Conservation (phyloP, 2,329 filamentous ascomycete genomes). For the Pseudocercospora crystallina region DNA sequence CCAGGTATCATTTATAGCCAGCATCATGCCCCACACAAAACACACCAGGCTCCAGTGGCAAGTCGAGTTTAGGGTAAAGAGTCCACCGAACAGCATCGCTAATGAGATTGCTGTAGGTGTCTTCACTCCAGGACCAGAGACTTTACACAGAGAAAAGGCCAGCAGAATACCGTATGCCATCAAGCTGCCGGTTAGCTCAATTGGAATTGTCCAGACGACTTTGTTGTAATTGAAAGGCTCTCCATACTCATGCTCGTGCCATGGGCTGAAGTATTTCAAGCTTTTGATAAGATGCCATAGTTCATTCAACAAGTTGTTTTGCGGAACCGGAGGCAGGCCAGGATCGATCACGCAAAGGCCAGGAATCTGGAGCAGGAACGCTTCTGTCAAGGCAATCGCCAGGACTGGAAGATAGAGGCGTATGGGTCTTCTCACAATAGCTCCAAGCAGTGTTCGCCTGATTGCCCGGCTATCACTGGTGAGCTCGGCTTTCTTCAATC, state of each 20-base stretch:
- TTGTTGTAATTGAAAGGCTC: constrained; percentile 11
- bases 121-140: background rate
- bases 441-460: constrained; percentile 3
- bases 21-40: constrained; percentile 3
- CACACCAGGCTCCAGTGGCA: background rate
- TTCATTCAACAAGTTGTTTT: background rate
- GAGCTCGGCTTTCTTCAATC: background rate
- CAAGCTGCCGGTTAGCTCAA: constrained; percentile 4
- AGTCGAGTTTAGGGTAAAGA: background rate
- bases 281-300: background rate
- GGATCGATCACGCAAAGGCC: constrained; percentile 6
- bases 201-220: constrained; percentile 10
- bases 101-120: constrained; percentile 23
- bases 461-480: background rate
- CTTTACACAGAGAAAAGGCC: constrained; percentile 1
- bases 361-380: background rate
- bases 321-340: constrained; percentile 20
- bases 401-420: constrained; percentile 7
- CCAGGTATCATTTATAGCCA: constrained; percentile 3
- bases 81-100: background rate
- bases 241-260: constrained; percentile 2
- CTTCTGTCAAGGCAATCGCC: constrained; percentile 1
- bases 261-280: constrained; percentile 2
- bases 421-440: constrained; percentile 3
- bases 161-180: constrained; percentile 9